These are phyloP conservation scores for Chaetomium sp. DNA, from an alignment of 2,329 filamentous ascomycete genomes.

Conservation along the genomic window DNA sequence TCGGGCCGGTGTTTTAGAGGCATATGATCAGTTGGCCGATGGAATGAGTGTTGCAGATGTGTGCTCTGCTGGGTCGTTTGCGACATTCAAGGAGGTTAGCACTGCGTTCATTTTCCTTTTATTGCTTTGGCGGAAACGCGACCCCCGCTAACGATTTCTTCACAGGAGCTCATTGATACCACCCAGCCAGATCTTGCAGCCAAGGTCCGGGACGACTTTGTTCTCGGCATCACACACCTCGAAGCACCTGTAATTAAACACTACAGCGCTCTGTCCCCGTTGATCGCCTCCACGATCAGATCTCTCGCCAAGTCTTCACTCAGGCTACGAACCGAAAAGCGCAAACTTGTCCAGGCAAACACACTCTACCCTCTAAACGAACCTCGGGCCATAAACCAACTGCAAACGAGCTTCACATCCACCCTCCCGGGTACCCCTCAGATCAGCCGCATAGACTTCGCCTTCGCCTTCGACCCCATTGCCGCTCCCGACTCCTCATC, in stretches of 20 bases:
- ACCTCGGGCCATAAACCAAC: conserved; percentile 27
- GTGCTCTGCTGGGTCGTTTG: conserved; percentile 44
- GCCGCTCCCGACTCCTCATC: conserved; percentile 38
- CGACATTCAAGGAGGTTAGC: conserved; percentile 32
- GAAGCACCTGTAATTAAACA: conserved; percentile 36
- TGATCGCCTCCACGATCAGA: conserved; percentile 31
- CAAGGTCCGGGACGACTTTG: conserved; percentile 45
- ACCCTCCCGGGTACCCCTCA: conserved; percentile 18
- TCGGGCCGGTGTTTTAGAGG: conserved; percentile 37
- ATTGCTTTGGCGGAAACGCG: conserved; percentile 2
- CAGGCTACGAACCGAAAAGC: conserved; percentile 13
- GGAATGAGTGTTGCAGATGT: conserved; percentile 61
- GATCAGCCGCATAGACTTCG: conserved; percentile 47
- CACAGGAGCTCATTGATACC: conserved; percentile 51
- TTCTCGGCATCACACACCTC: conserved; percentile 42
- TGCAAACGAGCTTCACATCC: conserved; percentile 34
- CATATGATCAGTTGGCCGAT: conserved; percentile 50
- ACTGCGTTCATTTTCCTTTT: background rate
- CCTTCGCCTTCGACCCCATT: conserved; percentile 55
- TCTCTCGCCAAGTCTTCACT: conserved; percentile 29
- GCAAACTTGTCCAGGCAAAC: conserved; percentile 5
- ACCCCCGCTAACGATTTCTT: conserved; percentile 2
- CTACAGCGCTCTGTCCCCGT: conserved; percentile 28
- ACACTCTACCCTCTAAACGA: conserved; percentile 30
- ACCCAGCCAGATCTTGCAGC: conserved; percentile 51